phyloP scores from a whole-genome alignment of 768 basidiomycete genomes.

The Tulasnella sp. region DNA sequence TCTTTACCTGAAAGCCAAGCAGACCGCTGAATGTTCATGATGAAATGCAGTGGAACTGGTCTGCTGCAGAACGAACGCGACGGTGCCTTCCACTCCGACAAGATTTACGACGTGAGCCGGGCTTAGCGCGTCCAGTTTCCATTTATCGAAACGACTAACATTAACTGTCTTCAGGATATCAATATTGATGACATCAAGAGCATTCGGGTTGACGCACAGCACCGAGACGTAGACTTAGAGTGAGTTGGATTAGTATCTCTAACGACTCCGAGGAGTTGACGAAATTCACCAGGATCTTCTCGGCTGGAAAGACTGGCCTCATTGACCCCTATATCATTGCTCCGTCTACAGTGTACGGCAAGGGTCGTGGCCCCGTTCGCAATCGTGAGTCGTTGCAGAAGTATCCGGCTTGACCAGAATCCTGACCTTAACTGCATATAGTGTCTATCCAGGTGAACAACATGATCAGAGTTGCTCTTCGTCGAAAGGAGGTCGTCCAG shows the following conservation, averaged over 20 bases:
- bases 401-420: not conserved
- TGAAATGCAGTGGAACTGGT: conserved; percentile 33
- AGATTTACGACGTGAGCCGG: conserved; percentile 40
- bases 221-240: conserved; percentile 42
- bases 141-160: not conserved
- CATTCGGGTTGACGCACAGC: conserved; percentile 39
- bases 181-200: conserved; percentile 40
- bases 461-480: conserved; percentile 36
- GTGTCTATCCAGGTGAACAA: conserved; percentile 40
- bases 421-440: conserved; percentile 34
- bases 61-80: conserved; percentile 36
- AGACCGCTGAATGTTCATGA: conserved; percentile 22
- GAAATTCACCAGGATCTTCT: conserved; percentile 38
- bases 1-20: not conserved
- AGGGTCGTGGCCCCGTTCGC: conserved; percentile 37
- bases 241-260: conserved; percentile 25
- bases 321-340: conserved; percentile 41
- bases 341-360: conserved; percentile 41
- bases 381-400: not conserved
- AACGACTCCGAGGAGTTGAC: not conserved
- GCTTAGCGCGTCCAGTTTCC: not conserved
- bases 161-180: conserved; percentile 36
- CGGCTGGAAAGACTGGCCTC: conserved; percentile 34
- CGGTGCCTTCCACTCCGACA: conserved; percentile 37
- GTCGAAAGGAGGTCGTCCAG: conserved; percentile 38